These are phyloP conservation scores for Tolypocladium album DNA, from an alignment of 2,329 filamentous ascomycete species.

Conservation along the genomic window DNA sequence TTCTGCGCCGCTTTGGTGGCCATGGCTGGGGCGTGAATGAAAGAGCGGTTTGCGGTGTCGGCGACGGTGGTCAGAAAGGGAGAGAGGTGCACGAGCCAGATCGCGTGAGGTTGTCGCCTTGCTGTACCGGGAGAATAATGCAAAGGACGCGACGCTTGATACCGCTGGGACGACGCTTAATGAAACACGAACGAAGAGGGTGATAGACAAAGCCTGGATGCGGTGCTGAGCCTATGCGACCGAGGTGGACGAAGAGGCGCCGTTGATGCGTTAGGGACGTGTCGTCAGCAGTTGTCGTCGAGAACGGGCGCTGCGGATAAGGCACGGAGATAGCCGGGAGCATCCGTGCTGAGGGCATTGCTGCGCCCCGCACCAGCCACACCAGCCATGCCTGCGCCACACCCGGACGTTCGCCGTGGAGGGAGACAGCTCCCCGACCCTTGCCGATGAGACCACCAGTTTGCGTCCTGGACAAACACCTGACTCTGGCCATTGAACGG, in stretches of 20 bases:
- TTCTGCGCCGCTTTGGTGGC: conserved; percentile 64
- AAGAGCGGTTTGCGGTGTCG: neutral
- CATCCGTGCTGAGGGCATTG: neutral
- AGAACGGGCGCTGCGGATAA: neutral
- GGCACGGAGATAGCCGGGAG: neutral
- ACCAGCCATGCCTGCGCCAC: neutral
- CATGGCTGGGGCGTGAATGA: conserved; percentile 32
- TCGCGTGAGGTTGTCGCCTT: conserved; percentile 9
- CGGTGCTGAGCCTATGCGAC: neutral
- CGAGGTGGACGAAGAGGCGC: neutral
- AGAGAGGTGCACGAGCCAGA: conserved; percentile 4
- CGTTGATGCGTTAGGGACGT: neutral
- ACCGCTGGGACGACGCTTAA: neutral
- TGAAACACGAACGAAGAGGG: neutral
- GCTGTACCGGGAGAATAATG: neutral
- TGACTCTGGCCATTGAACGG: neutral
- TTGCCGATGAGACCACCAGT: neutral
- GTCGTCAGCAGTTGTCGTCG: neutral
- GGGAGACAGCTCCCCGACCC: neutral
- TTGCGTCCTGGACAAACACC: neutral
- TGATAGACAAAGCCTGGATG: neutral
- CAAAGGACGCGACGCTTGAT: neutral
- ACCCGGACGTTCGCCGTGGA: neutral
- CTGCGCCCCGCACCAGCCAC: neutral
- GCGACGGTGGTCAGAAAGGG: neutral